Percentiles rank a stretch among this genome's conserved stretches.
phyloP scores from a whole-genome alignment of 495 filamentous ascomycete genomes.

The Penicillium fimorum region DNA sequence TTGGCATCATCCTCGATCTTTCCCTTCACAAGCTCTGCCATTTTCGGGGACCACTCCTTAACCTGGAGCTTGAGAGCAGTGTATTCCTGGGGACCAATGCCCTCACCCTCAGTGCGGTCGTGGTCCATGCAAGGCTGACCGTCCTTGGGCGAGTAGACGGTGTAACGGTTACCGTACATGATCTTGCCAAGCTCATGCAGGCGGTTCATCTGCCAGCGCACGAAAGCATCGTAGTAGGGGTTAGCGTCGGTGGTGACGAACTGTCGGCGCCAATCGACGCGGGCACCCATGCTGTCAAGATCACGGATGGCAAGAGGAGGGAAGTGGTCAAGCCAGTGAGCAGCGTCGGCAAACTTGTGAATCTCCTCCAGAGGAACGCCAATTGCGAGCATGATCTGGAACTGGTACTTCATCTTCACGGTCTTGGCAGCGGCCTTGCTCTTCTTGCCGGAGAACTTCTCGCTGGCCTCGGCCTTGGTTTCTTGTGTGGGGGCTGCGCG shows the following conservation, averaged over 20 bases:
- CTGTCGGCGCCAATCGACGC: conserved; percentile 88
- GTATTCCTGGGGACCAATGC: conserved; percentile 87
- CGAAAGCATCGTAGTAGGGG: conserved; percentile 94
- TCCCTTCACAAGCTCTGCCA: conserved; percentile 64
- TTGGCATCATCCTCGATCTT: conserved; percentile 79
- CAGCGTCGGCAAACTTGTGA: conserved; percentile 83
- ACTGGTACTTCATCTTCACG: conserved; percentile 86
- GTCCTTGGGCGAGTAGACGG: conserved; percentile 94
- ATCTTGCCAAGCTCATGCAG: conserved; percentile 89
- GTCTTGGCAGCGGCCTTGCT: conserved; percentile 90
- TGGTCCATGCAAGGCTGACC: conserved; percentile 98
- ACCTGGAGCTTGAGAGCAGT: conserved; percentile 87
- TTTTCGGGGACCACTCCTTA: conserved; percentile 77
- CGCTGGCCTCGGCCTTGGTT: conserved; percentile 67
- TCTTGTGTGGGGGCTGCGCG: conserved; percentile 53
- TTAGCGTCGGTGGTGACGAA: conserved; percentile 97
- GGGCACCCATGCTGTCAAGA: conserved; percentile 76
- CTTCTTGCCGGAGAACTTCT: conserved; percentile 92
- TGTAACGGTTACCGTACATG: conserved; percentile 90
- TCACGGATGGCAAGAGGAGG: conserved; percentile 79
- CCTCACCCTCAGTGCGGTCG: conserved; percentile 89
- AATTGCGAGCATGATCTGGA: conserved; percentile 84
- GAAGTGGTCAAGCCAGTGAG: conserved; percentile 86
- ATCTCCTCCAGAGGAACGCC: conserved; percentile 85
- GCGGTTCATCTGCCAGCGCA: conserved; percentile 96